Conservation (phyloP, 768 basidiomycete species). For the Xanthoconium purpureum region DNA sequence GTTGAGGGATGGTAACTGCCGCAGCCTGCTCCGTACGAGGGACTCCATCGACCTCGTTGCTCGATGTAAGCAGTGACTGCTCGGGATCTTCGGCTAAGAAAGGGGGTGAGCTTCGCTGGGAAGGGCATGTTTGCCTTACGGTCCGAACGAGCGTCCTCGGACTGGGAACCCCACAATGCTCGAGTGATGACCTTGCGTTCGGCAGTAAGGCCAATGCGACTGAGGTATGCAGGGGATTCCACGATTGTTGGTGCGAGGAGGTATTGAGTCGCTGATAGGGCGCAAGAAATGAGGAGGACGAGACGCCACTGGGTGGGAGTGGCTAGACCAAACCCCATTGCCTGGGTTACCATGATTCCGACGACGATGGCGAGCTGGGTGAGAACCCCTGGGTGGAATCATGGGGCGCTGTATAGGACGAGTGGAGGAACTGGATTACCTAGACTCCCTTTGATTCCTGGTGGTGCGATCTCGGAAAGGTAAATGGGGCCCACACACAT, state of each 20-base stretch:
- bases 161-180: conserved; percentile 52
- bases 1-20: conserved; percentile 49
- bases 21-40: conserved; percentile 23
- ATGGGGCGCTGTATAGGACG: not conserved
- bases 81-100: conserved; percentile 27
- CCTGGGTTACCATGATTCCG: conserved; percentile 85
- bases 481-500: conserved; percentile 81
- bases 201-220: conserved; percentile 44
- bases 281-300: conserved; percentile 62
- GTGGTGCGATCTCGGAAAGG: conserved; percentile 81
- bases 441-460: conserved; percentile 68
- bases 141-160: conserved; percentile 26
- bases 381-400: conserved; percentile 54
- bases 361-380: conserved; percentile 82
- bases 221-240: conserved; percentile 74
- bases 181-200: conserved; percentile 44
- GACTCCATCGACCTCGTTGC: conserved; percentile 11
- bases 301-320: conserved; percentile 67
- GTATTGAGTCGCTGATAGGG: conserved; percentile 55
- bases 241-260: conserved; percentile 50
- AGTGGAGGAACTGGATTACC: conserved; percentile 40
- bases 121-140: conserved; percentile 16
- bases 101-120: conserved; percentile 1
- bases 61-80: conserved; percentile 24
- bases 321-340: conserved; percentile 67